Evolutionary conservation across 2,329 filamentous ascomycete genomes (phyloP).

Genomic region (Nannizzia gypsea): DNA sequence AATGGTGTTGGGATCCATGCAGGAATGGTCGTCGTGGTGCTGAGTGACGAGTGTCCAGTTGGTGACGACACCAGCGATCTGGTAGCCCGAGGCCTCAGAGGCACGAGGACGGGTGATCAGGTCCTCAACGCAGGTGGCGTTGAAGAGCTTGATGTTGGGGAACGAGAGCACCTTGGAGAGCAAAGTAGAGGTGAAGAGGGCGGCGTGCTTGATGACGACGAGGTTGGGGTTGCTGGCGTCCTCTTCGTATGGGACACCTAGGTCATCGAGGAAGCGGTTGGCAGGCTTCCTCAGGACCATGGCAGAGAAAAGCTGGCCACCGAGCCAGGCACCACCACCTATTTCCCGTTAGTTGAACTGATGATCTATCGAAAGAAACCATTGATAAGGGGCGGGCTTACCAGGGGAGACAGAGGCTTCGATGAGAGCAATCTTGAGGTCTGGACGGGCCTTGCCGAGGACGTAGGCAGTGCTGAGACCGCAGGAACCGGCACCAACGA

Average conservation of each 20-base stretch:
- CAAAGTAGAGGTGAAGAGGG: slow-evolving; percentile 80
- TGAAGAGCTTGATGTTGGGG: slow-evolving; percentile 93
- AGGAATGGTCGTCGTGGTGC: slow-evolving; percentile 79
- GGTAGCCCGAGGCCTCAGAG: slow-evolving; percentile 43
- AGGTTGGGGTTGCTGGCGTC: slow-evolving; percentile 77
- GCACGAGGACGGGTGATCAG: slow-evolving; percentile 64
- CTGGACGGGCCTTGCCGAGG: slow-evolving; percentile 69
- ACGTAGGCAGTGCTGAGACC: slow-evolving; percentile 76
- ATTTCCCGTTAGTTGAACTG: not conserved
- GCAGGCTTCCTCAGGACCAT: slow-evolving; percentile 95
- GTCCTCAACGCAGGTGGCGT: slow-evolving; percentile 84
- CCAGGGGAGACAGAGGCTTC: slow-evolving; percentile 75
- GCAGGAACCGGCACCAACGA: slow-evolving; percentile 80
- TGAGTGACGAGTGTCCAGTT: slow-evolving; percentile 91
- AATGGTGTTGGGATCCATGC: slow-evolving; percentile 97
- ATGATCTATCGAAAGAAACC: no score
- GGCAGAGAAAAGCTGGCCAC: slow-evolving; percentile 85
- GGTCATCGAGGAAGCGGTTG: slow-evolving; percentile 66
- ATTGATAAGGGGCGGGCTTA: slow-evolving; percentile 18
- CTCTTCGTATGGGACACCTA: slow-evolving; percentile 77
- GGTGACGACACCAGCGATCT: slow-evolving; percentile 79
- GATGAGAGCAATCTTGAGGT: slow-evolving; percentile 83
- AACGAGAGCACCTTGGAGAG: slow-evolving; percentile 71
- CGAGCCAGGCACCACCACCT: slow-evolving; percentile 84
- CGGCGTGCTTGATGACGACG: slow-evolving; percentile 88